Base-by-base conservation (phyloP, 371 early-diverging fungal species). In the Mucor racemosus region DNA sequence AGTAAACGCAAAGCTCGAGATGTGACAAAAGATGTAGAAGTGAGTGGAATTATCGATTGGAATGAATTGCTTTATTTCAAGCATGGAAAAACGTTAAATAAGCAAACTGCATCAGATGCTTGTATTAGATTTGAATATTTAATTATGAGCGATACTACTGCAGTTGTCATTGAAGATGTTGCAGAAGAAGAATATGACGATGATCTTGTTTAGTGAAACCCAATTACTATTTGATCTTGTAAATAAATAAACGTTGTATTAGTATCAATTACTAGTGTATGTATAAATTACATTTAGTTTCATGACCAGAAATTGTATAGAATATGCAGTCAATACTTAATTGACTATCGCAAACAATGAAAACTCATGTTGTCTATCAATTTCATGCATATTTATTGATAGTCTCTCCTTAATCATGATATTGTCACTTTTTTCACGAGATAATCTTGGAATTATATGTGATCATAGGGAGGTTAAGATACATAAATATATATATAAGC, bases 91-190 rank as follows among this genome's bases (percentile, higher is more conserved):
- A 15, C 31, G 17, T 33, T 75, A n/a, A 53, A 61, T 17, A 58
- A 48, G 19, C 35, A 34, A 4, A 58, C 74, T 40, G 75, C 64
- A 3, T 42, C 56, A 11, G 66, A 75, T 53, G 78, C 75, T 13
- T 71, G 64, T n/a, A 40, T 53, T 3, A 58, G 67, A 55, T 78
- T 78, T 56, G 74, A 75, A 60, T 39, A 65, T 17, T 33, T 78
- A 13, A 68, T 75, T 11, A 68, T 73, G 69, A 65, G 44, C 15
- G 69, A 69, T 44, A 54, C 66, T 4, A 71, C 71, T 14, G 69
- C 65, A 44, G 56, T 50, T 10, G 33, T 67, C n/a, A 13, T 46
- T 15, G 62, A 54, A 31, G 62, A 62, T 15, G 34, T 11, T 33
- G 31, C 31, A 31, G 53, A 53, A 4, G 31, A 41, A 41, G 15